A percentile compares a stretch with the other conserved stretches of the same genome.
These are phyloP conservation scores for Cordyceps cicadae DNA, from an alignment of 2,329 filamentous ascomycete species.

Conservation along the genomic window DNA sequence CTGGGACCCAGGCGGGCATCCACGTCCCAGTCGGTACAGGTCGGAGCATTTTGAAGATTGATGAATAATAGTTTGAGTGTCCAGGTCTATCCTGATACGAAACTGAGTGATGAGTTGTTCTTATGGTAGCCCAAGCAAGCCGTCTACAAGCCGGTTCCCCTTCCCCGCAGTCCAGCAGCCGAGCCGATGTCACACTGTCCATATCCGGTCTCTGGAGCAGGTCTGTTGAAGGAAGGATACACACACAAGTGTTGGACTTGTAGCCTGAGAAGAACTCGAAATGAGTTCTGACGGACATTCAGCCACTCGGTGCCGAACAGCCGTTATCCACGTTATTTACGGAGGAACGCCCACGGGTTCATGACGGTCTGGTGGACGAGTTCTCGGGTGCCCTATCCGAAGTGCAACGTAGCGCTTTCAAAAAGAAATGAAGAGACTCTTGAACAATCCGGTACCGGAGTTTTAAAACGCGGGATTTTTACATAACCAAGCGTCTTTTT, in stretches of 20 bases:
- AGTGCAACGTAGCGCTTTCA: background rate
- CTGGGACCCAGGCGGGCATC: constrained; percentile 38
- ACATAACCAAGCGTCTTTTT: too few species aligned
- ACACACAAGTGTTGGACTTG: background rate
- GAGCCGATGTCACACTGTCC: background rate
- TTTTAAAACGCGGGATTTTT: background rate
- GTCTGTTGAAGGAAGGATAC: background rate
- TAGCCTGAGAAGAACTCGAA: background rate
- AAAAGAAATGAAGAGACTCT: background rate
- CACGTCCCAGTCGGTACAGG: constrained; percentile 31
- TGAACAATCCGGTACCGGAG: background rate
- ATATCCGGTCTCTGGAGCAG: background rate
- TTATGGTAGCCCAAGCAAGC: background rate
- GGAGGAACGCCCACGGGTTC: background rate
- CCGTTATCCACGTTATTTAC: background rate
- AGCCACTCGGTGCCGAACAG: constrained; percentile 2
- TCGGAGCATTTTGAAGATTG: background rate
- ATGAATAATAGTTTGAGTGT: background rate
- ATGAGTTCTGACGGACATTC: background rate
- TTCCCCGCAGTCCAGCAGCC: background rate
- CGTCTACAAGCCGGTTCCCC: background rate
- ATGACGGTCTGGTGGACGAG: background rate
- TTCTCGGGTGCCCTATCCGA: background rate
- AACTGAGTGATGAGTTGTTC: background rate
- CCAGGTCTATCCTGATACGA: accelerated